Percentiles rank a stretch among this genome's conserved stretches.
Conservation (phyloP, 2,329 filamentous ascomycete species). For the Colletotrichum horii region DNA sequence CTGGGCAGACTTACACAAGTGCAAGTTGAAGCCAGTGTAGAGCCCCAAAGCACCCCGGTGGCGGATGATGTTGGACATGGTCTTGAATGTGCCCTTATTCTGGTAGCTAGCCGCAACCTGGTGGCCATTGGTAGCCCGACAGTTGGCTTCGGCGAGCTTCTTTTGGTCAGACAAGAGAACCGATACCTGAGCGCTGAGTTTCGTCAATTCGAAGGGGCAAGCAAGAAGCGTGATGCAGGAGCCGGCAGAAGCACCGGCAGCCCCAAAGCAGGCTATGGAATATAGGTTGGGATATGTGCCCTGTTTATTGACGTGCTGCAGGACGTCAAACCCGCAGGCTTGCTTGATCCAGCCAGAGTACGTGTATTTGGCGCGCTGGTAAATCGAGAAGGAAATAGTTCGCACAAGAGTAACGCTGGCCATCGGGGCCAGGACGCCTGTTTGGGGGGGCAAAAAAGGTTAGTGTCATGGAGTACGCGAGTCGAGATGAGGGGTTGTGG, state of each 20-base stretch:
- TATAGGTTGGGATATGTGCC: conserved; percentile 75
- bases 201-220: conserved; percentile 90
- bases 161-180: conserved; percentile 72
- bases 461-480: not conserved
- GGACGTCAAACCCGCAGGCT: conserved; percentile 72
- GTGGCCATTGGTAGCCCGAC: conserved; percentile 53
- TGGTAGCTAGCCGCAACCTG: conserved; percentile 73
- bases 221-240: conserved; percentile 81
- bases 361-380: conserved; percentile 76
- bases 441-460: conserved; percentile 8
- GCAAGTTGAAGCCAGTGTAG: conserved; percentile 81
- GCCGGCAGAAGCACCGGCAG: conserved; percentile 79
- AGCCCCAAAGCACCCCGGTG: conserved; percentile 76
- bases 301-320: conserved; percentile 72
- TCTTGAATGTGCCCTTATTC: conserved; percentile 78
- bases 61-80: conserved; percentile 77
- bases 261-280: conserved; percentile 77
- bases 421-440: conserved; percentile 81
- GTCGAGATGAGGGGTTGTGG: not conserved
- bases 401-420: conserved; percentile 78
- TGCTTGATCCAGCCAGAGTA: conserved; percentile 74
- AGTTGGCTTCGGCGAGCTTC: conserved; percentile 35
- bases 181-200: conserved; percentile 85
- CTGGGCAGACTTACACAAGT: conserved; percentile 66
- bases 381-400: conserved; percentile 81